Conservation (phyloP, 306 rosid species). For the Cucurbita maxima region DNA sequence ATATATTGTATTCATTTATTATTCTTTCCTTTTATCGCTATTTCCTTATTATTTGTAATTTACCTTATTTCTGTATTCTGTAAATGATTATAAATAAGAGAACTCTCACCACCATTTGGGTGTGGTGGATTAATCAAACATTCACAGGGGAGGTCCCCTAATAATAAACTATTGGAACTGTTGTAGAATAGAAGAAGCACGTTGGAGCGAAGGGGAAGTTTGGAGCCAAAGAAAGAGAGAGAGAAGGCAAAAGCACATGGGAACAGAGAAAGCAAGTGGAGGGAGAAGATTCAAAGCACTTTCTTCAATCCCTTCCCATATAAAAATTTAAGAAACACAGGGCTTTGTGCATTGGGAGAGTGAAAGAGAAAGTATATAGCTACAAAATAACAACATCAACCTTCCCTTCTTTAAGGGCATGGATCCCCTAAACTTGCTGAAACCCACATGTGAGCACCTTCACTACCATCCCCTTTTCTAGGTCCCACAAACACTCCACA, state of each 20-base stretch:
- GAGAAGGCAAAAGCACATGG: conserved; percentile 11
- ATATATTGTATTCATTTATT: no score
- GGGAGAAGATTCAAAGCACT: conserved; percentile 12
- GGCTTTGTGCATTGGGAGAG: background rate
- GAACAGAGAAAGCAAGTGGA: conserved; percentile 5
- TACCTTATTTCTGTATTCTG: no score
- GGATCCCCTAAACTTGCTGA: conserved; percentile 2
- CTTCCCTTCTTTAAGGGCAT: background rate
- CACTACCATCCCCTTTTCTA: background rate
- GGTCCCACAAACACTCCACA: conserved; percentile 4
- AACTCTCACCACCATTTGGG: no score
- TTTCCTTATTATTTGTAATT: no score
- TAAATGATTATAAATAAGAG: no score
- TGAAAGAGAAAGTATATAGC: background rate
- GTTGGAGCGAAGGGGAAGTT: conserved; percentile 4
- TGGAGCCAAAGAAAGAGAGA: background rate
- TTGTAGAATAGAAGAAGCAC: conserved; percentile 9
- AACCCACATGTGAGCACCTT: conserved; percentile 1
- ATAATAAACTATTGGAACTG: conserved; percentile 2
- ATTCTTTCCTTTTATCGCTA: no score
- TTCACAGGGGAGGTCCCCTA: conserved; percentile 2
- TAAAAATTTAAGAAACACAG: background rate
- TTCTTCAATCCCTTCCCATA: background rate
- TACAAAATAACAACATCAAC: background rate
- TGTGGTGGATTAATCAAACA: no score